These are phyloP conservation scores for Tylopilus sp. DNA, from an alignment of 768 basidiomycete genomes.

Conservation along the genomic window DNA sequence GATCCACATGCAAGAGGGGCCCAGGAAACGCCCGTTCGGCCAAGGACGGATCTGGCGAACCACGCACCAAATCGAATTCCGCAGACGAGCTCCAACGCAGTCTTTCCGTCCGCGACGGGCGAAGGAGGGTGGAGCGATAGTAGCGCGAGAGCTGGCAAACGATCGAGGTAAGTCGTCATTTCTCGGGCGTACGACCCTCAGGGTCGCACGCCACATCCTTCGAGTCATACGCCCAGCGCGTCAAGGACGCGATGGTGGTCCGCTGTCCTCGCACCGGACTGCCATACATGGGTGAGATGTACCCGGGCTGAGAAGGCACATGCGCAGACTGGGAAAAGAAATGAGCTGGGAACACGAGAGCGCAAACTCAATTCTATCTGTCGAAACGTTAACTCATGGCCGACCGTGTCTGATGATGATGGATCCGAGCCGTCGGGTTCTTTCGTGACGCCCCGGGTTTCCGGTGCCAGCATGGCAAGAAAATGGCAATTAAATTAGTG, in stretches of 20 bases:
- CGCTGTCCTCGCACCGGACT: conserved; percentile 6
- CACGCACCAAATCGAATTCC: background rate
- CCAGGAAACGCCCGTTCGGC: background rate
- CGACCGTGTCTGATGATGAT: background rate
- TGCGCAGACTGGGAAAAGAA: conserved; percentile 8
- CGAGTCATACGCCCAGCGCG: background rate
- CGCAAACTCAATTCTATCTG: conserved; percentile 7
- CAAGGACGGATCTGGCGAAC: background rate
- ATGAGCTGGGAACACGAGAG: background rate
- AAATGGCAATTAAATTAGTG: conserved; percentile 1
- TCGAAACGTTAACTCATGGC: conserved; percentile 9
- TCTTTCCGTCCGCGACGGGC: background rate
- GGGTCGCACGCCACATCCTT: background rate
- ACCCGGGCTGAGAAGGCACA: background rate
- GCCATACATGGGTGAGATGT: conserved; percentile 8
- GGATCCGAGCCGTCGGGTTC: conserved; percentile 11
- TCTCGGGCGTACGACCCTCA: background rate
- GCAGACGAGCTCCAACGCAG: background rate
- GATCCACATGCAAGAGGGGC: too few species aligned
- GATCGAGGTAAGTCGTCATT: background rate
- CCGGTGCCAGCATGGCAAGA: background rate
- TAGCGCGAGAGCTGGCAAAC: background rate
- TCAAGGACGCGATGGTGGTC: background rate
- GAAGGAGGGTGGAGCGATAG: background rate
- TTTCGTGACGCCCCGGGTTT: background rate